Evolutionary conservation across 129 eudicot species (phyloP).

Genomic region (Chrysanthemum lavandulifolium): DNA sequence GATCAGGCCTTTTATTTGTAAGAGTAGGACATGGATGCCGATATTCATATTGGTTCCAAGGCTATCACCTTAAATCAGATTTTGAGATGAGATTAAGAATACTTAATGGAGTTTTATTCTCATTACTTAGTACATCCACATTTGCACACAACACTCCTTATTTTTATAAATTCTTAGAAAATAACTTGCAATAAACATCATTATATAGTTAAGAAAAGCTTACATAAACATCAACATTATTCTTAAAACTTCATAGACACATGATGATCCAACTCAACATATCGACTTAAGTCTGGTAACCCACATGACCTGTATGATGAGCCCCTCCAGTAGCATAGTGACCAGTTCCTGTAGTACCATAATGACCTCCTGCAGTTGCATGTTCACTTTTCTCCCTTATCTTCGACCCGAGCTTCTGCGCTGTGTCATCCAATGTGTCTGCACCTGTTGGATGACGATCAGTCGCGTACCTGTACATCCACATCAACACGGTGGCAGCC

Average conservation of each 20-base stretch:
- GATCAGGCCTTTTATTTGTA: too few relatives aligned
- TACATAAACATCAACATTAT: not conserved
- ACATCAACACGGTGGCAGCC: conserved; percentile 50
- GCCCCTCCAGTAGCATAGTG: conserved; percentile 7
- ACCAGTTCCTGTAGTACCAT: conserved; percentile 1
- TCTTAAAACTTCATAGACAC: not conserved
- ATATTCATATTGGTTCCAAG: too few relatives aligned
- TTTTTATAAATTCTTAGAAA: too few relatives aligned
- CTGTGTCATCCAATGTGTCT: conserved; percentile 41
- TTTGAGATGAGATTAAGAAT: too few relatives aligned
- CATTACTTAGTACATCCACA: too few relatives aligned
- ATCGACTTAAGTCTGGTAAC: not conserved
- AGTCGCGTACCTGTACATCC: conserved; percentile 58
- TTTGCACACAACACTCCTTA: too few relatives aligned
- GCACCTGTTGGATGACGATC: conserved; percentile 56
- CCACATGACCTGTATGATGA: not conserved
- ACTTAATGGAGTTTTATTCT: too few relatives aligned
- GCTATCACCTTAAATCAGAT: too few relatives aligned
- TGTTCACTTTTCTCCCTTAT: conserved; percentile 48
- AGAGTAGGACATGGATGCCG: too few relatives aligned
- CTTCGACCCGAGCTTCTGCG: conserved; percentile 46
- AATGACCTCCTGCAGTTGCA: conserved; percentile 16
- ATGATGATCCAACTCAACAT: not conserved
- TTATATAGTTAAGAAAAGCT: too few relatives aligned
- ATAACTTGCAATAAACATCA: too few relatives aligned